These are phyloP conservation scores for Wakefieldia striispora DNA, from an alignment of 768 basidiomycete species.

Conservation along the genomic window DNA sequence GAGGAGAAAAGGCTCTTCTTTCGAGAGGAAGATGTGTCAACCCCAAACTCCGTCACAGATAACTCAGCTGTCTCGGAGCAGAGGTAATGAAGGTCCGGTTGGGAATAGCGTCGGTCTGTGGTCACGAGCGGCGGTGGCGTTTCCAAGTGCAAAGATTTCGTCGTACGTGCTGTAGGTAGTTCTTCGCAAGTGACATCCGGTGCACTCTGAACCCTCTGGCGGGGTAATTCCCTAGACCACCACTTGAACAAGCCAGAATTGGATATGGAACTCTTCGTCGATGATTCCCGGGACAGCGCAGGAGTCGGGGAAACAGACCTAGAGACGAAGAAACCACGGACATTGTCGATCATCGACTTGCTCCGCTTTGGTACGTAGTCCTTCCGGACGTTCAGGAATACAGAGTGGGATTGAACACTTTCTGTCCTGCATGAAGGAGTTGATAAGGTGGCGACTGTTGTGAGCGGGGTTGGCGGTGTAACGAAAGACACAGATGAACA, in stretches of 20 bases:
- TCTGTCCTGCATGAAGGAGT: slow-evolving; percentile 11
- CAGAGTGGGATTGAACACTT: slow-evolving; percentile 24
- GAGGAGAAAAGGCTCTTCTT: slow-evolving; percentile 15
- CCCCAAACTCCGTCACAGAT: slow-evolving; percentile 25
- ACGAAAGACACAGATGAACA: slow-evolving; percentile 34
- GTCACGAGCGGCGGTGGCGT: slow-evolving; percentile 11
- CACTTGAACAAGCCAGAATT: slow-evolving; percentile 39
- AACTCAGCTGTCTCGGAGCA: slow-evolving; percentile 13
- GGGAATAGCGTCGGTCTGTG: slow-evolving; percentile 27
- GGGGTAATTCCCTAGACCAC: slow-evolving; percentile 50
- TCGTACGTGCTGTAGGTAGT: slow-evolving; percentile 24
- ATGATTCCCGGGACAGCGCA: slow-evolving; percentile 27
- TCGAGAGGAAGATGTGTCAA: slow-evolving; percentile 8
- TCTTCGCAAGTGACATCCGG: slow-evolving; percentile 41
- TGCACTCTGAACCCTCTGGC: slow-evolving; percentile 52
- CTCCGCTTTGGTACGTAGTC: slow-evolving; percentile 39
- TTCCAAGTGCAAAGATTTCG: slow-evolving; percentile 24
- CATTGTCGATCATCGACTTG: slow-evolving; percentile 59
- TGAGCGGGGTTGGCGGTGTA: slow-evolving; percentile 24
- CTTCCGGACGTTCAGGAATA: slow-evolving; percentile 24
- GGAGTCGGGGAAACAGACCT: slow-evolving; percentile 42
- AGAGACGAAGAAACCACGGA: slow-evolving; percentile 57
- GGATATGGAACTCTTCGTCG: slow-evolving; percentile 27
- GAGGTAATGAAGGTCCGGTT: slow-evolving; percentile 29
- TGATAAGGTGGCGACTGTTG: slow-evolving; percentile 13